Base-by-base conservation (phyloP, 2,329 filamentous ascomycete genomes). In the Cryphonectria naterciae region DNA sequence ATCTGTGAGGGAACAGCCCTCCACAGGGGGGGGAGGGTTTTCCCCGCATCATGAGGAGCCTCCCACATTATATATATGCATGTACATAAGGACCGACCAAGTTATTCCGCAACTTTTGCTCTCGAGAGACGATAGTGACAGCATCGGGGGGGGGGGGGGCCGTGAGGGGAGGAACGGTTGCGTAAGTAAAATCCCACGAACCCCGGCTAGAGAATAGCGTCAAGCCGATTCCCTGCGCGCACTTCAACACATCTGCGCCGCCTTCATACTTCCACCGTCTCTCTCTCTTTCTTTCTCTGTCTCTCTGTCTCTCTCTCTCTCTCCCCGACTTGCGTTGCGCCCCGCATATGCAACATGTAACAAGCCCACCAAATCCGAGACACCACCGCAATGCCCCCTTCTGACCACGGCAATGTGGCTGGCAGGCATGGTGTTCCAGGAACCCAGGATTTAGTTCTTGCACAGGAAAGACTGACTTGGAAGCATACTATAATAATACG, bases 71-170 rank as follows among this genome's bases (percentile, higher is more conserved):
- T 68, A 41, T 63, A 68, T 66, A 37, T 68, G 19, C 66, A 54
- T 68, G 56, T 39, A 39, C 68, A 25, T 69, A 73, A 62, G 37
- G 71, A 71, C 65, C 65, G 70, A 70, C 63, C 70, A 56, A 68
- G 68, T 61, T 66, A 70, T 66, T 63, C 39, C 54, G 62, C 68
- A 70, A 43, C n/a, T 41, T 35, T 35, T 69, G 39, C 56, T 65
- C 32, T 67, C 32, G 58, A 41, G 35, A 41, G 37, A 41, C 60
- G 60, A 41, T 39, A 58, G 28, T 13, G 54, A 58, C 54, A 58
- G 54, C 54, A 19, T 32, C 54, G 4, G 28, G 15, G 37, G 32
- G 32, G 32, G 32, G 32, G 32, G 32, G 32, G 61, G 43, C 46
- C 46, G 46, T n/a, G 46, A 7, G 46, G 17, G 46, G 10, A 8